Evolutionary conservation across 1,284 basidiomycete species (phyloP).

Genomic region (Mycena sp.): DNA sequence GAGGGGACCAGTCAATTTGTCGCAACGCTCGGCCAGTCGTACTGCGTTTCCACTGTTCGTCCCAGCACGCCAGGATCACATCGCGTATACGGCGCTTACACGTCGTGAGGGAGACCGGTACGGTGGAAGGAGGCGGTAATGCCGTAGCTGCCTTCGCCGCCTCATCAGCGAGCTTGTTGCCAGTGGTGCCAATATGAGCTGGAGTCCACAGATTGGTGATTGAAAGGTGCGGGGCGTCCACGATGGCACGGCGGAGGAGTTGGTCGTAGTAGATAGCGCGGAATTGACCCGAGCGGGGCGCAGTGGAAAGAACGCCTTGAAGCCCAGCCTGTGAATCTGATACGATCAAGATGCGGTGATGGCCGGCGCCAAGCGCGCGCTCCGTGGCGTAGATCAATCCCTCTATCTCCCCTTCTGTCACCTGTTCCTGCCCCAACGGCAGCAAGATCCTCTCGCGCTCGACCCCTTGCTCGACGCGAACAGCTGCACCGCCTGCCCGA

Average conservation of each 20-base stretch:
- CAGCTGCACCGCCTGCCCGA: too few relatives aligned
- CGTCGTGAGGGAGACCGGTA: slow-evolving; percentile 3
- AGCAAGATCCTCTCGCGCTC: neutral
- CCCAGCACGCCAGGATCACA: neutral
- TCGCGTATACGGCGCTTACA: neutral
- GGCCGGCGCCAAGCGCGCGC: neutral
- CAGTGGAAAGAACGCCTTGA: neutral
- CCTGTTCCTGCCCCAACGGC: neutral
- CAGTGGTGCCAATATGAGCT: slow-evolving; percentile 4
- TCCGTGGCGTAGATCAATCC: neutral
- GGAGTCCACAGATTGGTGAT: slow-evolving; percentile 12
- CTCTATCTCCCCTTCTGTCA: too few relatives aligned
- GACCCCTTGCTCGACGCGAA: too few relatives aligned
- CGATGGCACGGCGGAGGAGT: neutral
- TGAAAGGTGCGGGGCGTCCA: neutral
- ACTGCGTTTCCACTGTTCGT: neutral
- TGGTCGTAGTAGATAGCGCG: neutral
- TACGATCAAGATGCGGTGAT: neutral
- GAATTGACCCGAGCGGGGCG: neutral
- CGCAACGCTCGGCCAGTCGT: neutral
- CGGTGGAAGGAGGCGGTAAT: neutral
- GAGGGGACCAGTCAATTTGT: neutral
- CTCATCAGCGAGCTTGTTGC: slow-evolving; percentile 1
- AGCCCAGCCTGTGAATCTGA: neutral
- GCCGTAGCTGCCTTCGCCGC: neutral